Evolutionary conservation across 106 monocot genomes (phyloP), one percentile per base, ranked within the genome.

Genomic region (Dendrobium huoshanense): DNA sequence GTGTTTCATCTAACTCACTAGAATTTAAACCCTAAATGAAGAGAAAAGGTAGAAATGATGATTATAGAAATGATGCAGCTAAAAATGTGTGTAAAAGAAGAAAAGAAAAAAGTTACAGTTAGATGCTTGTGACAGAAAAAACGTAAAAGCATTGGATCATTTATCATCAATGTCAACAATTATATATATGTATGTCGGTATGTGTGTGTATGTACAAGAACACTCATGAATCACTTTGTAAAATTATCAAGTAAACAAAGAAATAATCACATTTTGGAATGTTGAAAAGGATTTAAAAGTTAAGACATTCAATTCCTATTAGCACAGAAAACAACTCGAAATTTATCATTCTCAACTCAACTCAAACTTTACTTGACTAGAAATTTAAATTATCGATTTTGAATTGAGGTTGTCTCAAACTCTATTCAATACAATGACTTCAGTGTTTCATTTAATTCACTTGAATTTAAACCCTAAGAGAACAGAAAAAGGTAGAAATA

Each of bases 401-500:
- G 37, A 37, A 37, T 37, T 37, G 37, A 37, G 37, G 37, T 37
- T 37, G 2, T 37, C 37, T 37, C 37, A 37, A 37, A 37, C 37
- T 37, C 37, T 37, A 37, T 37, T 37, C 37, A 37, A 2, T 3
- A 37, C 37, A 37, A 91, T 81, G 82, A 80, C 75, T 91, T 85
- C 18, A 90, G 9, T 16, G 87, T 75, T 64, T 87, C 82, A 43
- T 93, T 89, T 42, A 98, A 55, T 75, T 88, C 90, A 84, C 80
- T 84, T 59, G 92, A 86, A 79, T 85, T 81, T 58, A 94, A 79
- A 81, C 98, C 94, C 98, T 98, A 77, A 55, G 82, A 77, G 19
- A 20, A 24, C 2, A 17, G 18, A 78, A 17, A 17, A 7, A 9
- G 4, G 13, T 58, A 58, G 15, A 74, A 41, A 24, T 70, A 18